A percentile compares a stretch with the other conserved stretches of the same genome.
Evolutionary conservation across 495 filamentous ascomycete genomes (phyloP).

Genomic region (Cercophora scortea): DNA sequence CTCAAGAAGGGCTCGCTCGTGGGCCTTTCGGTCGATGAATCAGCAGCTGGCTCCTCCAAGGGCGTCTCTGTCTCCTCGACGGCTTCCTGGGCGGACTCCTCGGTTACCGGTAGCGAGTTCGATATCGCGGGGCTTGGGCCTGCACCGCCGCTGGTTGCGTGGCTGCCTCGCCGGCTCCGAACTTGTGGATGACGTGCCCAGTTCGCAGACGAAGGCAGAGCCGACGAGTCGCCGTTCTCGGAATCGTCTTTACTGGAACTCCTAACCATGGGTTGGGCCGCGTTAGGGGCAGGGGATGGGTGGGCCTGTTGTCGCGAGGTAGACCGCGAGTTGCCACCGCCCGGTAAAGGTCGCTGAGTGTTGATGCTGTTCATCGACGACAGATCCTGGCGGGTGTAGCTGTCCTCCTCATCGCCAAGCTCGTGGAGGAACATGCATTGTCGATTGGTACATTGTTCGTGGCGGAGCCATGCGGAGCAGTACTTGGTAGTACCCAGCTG

Average conservation of each 20-base stretch:
- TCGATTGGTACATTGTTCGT: constrained; percentile 86
- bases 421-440: constrained; percentile 98
- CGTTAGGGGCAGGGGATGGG: constrained; percentile 43
- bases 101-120: constrained; percentile 47
- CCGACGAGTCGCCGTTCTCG: constrained; percentile 67
- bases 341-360: constrained; percentile 60
- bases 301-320: constrained; percentile 43
- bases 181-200: constrained; percentile 80
- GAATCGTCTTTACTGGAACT: constrained; percentile 71
- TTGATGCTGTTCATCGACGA: constrained; percentile 90
- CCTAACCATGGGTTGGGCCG: constrained; percentile 63
- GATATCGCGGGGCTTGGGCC: constrained; percentile 72
- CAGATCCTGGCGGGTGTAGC: constrained; percentile 88
- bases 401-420: constrained; percentile 92
- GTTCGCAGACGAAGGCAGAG: constrained; percentile 83
- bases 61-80: constrained; percentile 20
- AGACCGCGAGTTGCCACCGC: constrained; percentile 38
- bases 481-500: constrained; percentile 99
- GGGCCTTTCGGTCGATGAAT: not conserved
- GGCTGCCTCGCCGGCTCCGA: constrained; percentile 63
- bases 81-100: constrained; percentile 30
- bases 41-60: constrained; percentile 10
- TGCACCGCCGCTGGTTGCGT: constrained; percentile 62
- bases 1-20: not conserved
- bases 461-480: constrained; percentile 91